These are phyloP conservation scores for Beauveria caledonica DNA, from an alignment of 2,329 filamentous ascomycete genomes.

Conservation along the genomic window DNA sequence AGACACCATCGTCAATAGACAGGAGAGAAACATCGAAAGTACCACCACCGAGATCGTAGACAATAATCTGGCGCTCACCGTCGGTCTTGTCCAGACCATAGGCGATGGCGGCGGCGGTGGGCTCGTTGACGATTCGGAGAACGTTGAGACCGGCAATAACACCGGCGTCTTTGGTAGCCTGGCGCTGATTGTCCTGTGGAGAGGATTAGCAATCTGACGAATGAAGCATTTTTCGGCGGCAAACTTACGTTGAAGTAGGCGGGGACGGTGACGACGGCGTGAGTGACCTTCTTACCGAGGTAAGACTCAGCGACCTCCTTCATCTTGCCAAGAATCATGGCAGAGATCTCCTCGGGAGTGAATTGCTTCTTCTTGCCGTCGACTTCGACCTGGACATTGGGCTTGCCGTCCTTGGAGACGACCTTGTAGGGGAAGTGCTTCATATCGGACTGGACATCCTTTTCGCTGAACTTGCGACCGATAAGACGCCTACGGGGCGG, in stretches of 20 bases:
- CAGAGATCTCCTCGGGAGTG: slow-evolving; percentile 72
- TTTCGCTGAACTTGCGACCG: slow-evolving; percentile 74
- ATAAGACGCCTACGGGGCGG: slow-evolving; percentile 59
- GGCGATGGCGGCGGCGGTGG: slow-evolving; percentile 88
- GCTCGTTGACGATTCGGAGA: slow-evolving; percentile 93
- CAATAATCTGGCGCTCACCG: slow-evolving; percentile 79
- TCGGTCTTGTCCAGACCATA: slow-evolving; percentile 86
- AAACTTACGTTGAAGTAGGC: slow-evolving; percentile 78
- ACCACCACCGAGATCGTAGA: slow-evolving; percentile 91
- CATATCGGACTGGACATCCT: slow-evolving; percentile 83
- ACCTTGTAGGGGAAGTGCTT: slow-evolving; percentile 99
- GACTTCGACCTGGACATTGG: slow-evolving; percentile 69
- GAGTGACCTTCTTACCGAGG: slow-evolving; percentile 73
- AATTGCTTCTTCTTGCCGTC: slow-evolving; percentile 58
- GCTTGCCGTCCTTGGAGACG: slow-evolving; percentile 81
- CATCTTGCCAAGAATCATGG: slow-evolving; percentile 80
- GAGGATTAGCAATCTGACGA: slow-evolving; percentile 16
- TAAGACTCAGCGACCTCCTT: slow-evolving; percentile 75
- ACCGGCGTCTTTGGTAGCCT: slow-evolving; percentile 93
- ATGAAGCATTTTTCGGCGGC: neutral
- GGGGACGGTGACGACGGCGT: slow-evolving; percentile 88
- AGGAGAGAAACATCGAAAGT: slow-evolving; percentile 92
- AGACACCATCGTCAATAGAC: slow-evolving; percentile 84
- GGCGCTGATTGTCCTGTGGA: slow-evolving; percentile 73
- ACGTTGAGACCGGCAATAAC: slow-evolving; percentile 88